Percentiles rank a stretch among this genome's conserved stretches.
Conservation (phyloP, 2,329 filamentous ascomycete genomes). For the Aspergillus sclerotialis region DNA sequence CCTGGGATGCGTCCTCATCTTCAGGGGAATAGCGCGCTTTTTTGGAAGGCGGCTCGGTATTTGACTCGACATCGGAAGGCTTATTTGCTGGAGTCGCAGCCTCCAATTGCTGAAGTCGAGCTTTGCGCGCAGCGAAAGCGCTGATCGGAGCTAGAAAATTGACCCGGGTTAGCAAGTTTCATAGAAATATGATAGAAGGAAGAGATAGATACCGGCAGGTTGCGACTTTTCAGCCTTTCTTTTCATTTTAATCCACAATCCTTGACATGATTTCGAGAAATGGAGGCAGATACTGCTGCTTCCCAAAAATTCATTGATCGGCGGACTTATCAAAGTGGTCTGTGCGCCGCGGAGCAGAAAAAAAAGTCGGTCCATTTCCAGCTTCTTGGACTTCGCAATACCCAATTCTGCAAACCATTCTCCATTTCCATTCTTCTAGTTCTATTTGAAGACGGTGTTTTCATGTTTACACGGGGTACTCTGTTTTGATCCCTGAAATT, state of each 20-base stretch:
- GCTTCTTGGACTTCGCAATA: too few relatives aligned
- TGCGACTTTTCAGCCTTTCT: constrained; percentile 33
- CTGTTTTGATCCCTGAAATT: too few relatives aligned
- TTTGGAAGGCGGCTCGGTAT: constrained; percentile 28
- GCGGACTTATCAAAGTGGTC: constrained; percentile 20
- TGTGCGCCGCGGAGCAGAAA: constrained; percentile 35
- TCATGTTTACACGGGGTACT: too few relatives aligned
- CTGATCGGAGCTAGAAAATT: constrained; percentile 28
- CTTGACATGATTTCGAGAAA: not conserved
- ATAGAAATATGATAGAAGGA: not conserved
- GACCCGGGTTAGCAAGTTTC: constrained; percentile 7
- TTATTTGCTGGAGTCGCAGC: constrained; percentile 12
- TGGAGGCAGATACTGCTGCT: constrained; percentile 1
- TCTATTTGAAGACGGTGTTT: too few relatives aligned
- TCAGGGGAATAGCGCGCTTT: constrained; percentile 23
- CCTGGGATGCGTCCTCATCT: constrained; percentile 8
- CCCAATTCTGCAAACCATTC: too few relatives aligned
- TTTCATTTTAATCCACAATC: constrained; percentile 20
- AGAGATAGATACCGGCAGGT: constrained; percentile 19
- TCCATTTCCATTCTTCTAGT: too few relatives aligned
- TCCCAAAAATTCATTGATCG: constrained; percentile 6
- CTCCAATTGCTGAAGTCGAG: constrained; percentile 28
- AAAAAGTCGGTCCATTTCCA: constrained; percentile 21
- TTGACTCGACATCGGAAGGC: constrained; percentile 10
- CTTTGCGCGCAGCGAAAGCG: constrained; percentile 37